Evolutionary conservation across 441 rosid genomes (phyloP).

Genomic region (Gossypium lobatum): DNA sequence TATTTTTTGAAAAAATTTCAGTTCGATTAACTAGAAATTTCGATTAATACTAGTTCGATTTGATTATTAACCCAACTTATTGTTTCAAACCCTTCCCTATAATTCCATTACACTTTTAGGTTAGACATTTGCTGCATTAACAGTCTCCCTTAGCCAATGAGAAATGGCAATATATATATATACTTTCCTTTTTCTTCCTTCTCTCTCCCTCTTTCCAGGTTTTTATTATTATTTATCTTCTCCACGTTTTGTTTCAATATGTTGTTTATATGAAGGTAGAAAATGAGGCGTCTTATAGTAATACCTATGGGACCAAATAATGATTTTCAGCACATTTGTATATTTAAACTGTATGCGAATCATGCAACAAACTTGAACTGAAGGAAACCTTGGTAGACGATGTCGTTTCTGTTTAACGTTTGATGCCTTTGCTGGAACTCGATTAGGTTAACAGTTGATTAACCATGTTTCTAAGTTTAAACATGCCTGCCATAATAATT

Average conservation of each 20-base stretch:
- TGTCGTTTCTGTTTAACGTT: neutral
- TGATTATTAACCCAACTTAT: no score
- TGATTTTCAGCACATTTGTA: neutral
- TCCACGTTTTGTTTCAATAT: neutral
- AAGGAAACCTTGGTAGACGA: neutral
- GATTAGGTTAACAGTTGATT: neutral
- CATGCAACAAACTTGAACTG: neutral
- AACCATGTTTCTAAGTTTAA: neutral
- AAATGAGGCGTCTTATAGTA: neutral
- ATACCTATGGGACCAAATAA: neutral
- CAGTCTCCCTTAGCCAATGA: no score
- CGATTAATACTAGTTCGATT: no score
- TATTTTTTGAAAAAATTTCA: no score
- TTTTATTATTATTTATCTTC: no score
- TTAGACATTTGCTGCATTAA: no score
- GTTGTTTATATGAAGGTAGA: neutral
- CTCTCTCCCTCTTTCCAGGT: no score
- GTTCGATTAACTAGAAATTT: no score
- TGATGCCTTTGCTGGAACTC: neutral
- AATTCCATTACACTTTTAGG: no score
- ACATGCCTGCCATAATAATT: neutral
- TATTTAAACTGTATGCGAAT: neutral
- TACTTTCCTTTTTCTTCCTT: no score
- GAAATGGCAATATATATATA: no score
- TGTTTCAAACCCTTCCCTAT: no score